Percentiles rank a stretch among this genome's conserved stretches.
phyloP scores from a whole-genome alignment of 371 early-diverging fungal species.

The Umbelopsis sp. region DNA sequence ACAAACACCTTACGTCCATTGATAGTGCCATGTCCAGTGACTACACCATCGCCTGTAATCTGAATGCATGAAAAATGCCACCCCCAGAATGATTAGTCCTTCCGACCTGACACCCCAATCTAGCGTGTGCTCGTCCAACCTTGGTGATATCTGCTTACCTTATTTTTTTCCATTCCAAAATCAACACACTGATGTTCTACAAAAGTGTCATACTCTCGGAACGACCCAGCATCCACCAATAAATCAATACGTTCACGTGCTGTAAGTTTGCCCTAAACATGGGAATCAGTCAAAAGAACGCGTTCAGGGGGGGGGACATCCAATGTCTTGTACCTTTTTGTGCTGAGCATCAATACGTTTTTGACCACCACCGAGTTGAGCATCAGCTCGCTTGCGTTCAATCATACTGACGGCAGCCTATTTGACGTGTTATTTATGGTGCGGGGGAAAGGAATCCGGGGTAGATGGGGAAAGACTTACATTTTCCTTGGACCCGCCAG shows the following conservation, averaged over 20 bases:
- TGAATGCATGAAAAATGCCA: constrained; percentile 7
- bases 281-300: background rate
- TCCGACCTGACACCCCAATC: background rate
- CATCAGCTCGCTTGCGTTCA: constrained; percentile 75
- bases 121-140: background rate
- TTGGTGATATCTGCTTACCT: constrained; percentile 37
- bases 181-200: constrained; percentile 94
- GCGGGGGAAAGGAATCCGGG: background rate
- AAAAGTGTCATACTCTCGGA: constrained; percentile 94
- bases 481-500: constrained; percentile 15
- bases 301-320: background rate
- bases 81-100: background rate
- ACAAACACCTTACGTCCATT: constrained; percentile 91
- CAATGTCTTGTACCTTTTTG: constrained; percentile 63
- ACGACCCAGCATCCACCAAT: constrained; percentile 84
- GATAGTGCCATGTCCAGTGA: constrained; percentile 93
- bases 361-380: constrained; percentile 84
- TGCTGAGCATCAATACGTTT: constrained; percentile 89
- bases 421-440: background rate
- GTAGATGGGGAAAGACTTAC: background rate
- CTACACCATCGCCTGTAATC: constrained; percentile 95
- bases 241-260: constrained; percentile 91
- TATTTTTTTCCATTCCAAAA: constrained; percentile 89
- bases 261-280: constrained; percentile 88
- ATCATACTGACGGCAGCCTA: constrained; percentile 35